Base-by-base conservation (phyloP, 2,329 filamentous ascomycete species). In the Hypoxylon sp. region DNA sequence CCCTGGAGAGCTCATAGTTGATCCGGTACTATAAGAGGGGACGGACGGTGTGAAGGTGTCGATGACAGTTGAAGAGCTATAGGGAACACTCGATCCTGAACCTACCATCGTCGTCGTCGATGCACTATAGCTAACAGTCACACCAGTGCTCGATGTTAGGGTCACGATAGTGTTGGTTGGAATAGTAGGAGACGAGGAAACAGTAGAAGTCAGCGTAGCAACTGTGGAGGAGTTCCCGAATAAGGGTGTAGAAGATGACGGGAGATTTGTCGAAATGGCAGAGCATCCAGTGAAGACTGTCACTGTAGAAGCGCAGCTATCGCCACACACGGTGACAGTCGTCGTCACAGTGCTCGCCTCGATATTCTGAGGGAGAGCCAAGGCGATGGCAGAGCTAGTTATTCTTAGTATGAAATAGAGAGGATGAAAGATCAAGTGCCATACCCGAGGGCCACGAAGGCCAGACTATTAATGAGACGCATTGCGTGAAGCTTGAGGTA, bases 391-490 rank as follows among this genome's bases (percentile, higher is more conserved):
- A 46, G 62, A 66, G 53, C 74, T 74, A 43, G 10, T n/a, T 7
- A 11, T 24, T 39, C 43, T 75, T 51, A 76, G 68, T 41, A 62
- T 55, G 10, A 22, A 30, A 41, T 57, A 8, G n/a, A 47, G 7
- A 39, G 20, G 3, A 1, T 13, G n/a, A 4, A 19, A n/a, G 19
- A 15, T 41, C 6, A 50, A 28, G 32, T 15, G 15, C 17, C 67
- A 44, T 71, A 75, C 73, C 72, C 66, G 22, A 73, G 47, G 64
- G 70, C 70, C 53, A 74, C 26, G 17, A 72, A 62, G 68, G 69
- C 68, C 46, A 74, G 65, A 49, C 54, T 56, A 58, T 65, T 65
- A 53, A 56, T 59, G 7, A 57, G 19, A 62, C 62, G 68, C 73
- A 76, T 76, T 59, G 50, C 53, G 53, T 26, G 19, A 53, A 50